These are phyloP conservation scores for Psilocybe cyanescens DNA, from an alignment of 768 basidiomycete genomes.

Conservation along the genomic window DNA sequence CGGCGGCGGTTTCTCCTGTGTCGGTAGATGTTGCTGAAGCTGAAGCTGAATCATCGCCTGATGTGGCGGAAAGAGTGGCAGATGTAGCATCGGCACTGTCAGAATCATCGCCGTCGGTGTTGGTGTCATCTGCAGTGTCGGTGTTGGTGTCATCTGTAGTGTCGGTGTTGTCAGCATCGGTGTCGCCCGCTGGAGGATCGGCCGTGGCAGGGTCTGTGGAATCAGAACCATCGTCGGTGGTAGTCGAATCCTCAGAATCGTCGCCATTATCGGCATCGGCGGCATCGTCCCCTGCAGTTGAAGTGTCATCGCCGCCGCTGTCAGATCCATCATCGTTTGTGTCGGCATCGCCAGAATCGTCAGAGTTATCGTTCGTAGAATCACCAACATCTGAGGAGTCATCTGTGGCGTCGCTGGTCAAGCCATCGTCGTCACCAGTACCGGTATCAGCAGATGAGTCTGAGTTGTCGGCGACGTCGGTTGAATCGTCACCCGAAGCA, in stretches of 20 bases:
- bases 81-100: neutral
- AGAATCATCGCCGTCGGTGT: neutral
- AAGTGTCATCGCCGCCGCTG: neutral
- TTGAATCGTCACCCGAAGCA: neutral
- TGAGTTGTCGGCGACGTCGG: neutral
- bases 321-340: neutral
- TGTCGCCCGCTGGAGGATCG: neutral
- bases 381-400: neutral
- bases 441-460: neutral
- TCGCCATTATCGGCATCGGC: neutral
- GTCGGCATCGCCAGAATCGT: neutral
- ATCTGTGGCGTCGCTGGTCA: neutral
- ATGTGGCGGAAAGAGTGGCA: neutral
- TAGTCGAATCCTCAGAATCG: neutral
- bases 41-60: neutral
- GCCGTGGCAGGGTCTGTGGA: neutral
- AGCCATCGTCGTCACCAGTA: neutral
- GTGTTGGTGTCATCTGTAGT: neutral
- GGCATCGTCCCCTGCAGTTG: neutral
- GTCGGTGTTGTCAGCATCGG: constrained; percentile 2
- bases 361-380: neutral
- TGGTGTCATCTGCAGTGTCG: neutral
- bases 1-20: neutral
- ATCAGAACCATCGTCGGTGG: neutral
- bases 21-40: neutral